phyloP scores from a whole-genome alignment of 1,284 basidiomycete species.

The Cryptococcus wingfieldii region DNA sequence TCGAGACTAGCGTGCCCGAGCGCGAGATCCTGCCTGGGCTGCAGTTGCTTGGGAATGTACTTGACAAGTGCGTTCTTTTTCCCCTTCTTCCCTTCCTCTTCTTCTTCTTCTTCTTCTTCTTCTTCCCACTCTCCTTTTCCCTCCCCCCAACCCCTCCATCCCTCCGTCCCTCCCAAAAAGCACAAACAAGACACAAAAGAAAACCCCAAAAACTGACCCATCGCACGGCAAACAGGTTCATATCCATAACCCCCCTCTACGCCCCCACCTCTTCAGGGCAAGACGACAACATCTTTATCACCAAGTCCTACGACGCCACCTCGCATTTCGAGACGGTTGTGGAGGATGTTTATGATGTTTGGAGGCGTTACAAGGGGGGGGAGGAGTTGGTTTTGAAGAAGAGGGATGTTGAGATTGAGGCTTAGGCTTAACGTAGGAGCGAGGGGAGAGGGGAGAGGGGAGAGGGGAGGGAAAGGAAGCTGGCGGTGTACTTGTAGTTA shows the following conservation, averaged over 20 bases:
- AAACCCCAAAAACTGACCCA: too few species aligned
- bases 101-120: not conserved
- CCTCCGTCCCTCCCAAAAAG: too few species aligned
- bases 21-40: conserved; percentile 87
- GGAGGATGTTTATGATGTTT: conserved; percentile 89
- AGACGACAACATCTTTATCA: conserved; percentile 84
- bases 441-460: too few species aligned
- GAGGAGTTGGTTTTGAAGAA: conserved; percentile 48
- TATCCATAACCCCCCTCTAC: conserved; percentile 83
- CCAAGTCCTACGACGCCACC: conserved; percentile 95
- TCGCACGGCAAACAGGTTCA: too few species aligned
- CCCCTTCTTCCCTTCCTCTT: too few species aligned
- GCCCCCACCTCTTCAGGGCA: conserved; percentile 77
- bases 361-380: conserved; percentile 64
- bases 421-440: too few species aligned
- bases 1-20: conserved; percentile 92
- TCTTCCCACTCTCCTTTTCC: not conserved
- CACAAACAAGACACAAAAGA: too few species aligned
- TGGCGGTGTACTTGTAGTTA: too few species aligned
- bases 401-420: conserved; percentile 44
- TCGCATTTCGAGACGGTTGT: conserved; percentile 98
- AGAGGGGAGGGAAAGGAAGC: too few species aligned
- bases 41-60: conserved; percentile 84
- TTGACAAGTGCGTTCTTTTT: conserved; percentile 73
- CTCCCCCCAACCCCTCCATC: too few species aligned